Evolutionary conservation across 371 early-diverging fungal genomes (phyloP), one percentile per base, ranked within the genome.

Genomic region (Rhizomucor pusillus): DNA sequence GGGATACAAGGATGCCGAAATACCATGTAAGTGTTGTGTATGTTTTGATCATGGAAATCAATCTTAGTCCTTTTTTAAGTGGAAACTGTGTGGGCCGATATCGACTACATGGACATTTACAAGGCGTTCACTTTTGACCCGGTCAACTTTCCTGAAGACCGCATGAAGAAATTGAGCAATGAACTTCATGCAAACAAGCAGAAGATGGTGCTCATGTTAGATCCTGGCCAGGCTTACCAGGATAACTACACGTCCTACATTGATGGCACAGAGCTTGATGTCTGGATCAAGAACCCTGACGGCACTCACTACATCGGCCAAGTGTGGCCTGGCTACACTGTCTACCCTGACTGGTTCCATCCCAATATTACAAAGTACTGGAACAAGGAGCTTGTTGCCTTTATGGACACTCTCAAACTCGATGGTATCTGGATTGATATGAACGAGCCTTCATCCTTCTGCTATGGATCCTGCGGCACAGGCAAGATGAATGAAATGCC

Each of bases 271-370:
- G 47, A 50, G 1, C 54, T 59, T 13, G 79, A 73, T 56, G 63
- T 82, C 1, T 80, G 80, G 43, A 58, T 83, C 56, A 81, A 75
- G 55, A 75, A 64, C 11, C 47, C 60, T 18, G 75, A 79, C 14
- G 83, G 82, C 53, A 47, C 73, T 52, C 44, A 63, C n/a, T 60
- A 44, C 33, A 44, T 54, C 20, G 87, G 87, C 1, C 77, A 79
- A 65, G 82, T 84, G 50, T 87, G 87, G 87, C 88, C 88, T 0
- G 88, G 88, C 19, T 76, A 73, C 35, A 84, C 87, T 14, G 60
- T 53, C 0, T 63, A 54, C 24, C 63, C 63, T 13, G 63, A 63
- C 22, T 63, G 63, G 63, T 63, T 48, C 24, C 63, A 63, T 43
- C 54, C 58, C 1, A 53, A 57, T 43, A 58, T 46, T 13, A 41